Evolutionary conservation across 345 rosid species (phyloP), one percentile per base, ranked within the genome.

Genomic region (Gossypium australe): DNA sequence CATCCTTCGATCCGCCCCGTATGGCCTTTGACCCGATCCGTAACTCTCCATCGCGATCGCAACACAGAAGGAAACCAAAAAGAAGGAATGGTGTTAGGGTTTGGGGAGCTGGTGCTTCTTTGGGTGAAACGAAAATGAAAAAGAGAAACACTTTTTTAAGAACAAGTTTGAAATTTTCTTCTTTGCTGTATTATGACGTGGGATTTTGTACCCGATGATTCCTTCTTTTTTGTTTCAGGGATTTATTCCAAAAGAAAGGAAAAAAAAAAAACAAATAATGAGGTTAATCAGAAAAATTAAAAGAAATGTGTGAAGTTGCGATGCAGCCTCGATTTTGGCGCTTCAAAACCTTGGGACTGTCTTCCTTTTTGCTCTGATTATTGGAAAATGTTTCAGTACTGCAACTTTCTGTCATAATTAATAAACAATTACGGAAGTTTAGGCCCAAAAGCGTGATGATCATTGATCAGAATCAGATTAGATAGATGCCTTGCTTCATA

Each of bases 1-100:
- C 51, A 57, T 67, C 52, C 85, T 80, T 59, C 84, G 62, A 17
- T 78, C 87, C 11, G 73, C 72, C n/a, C 79, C 84, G 12, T 56
- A 78, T 9, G 85, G 57, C 41, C 78, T 72, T n/a, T 77, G 86
- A 67, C 85, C 83, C 58, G 86, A 79, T 11, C 81, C 88, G 75
- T 66, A 84, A n/a, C 74, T 76, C 48, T 82, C 86, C 88, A 84
- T 89, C 25, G 20, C 9, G 7, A 2, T 25, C 8, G 7, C 8
- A 43, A 59, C 47, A 22, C 13, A 51, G 49, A 43, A 17, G 70
- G 11, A 41, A 72, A 29, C 22, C 27, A 45, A 56, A 43, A 17
- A 65, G 11, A 41, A 72, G 22, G 4, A 29, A 34, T 27, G 29
- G 24, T 76, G 47, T 25, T 75, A 69, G 76, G 75, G 78, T 43